Base-by-base conservation (phyloP, 2,329 filamentous ascomycete genomes). In the Lecanicillium sp. region DNA sequence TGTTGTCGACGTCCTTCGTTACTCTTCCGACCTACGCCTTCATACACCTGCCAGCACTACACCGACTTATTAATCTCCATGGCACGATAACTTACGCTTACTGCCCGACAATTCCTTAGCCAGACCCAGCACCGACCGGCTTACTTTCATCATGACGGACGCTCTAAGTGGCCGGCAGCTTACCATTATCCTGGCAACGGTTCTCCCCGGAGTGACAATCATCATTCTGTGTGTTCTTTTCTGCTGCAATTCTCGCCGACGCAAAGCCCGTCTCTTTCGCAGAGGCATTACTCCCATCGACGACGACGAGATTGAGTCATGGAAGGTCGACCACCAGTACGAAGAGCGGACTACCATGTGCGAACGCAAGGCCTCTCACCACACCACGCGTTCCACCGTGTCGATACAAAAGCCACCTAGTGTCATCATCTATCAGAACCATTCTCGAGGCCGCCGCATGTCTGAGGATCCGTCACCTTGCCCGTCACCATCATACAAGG, bases 291-390 rank as follows among this genome's bases (percentile, higher is more conserved):
- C 75, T 0, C 77, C 78, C 11, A 79, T 81, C 43, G 69, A 73
- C 45, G 78, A 81, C 48, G 76, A 80, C 43, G 78, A 81, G 53
- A 81, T 81, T 42, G 74, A 74, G 47, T 77, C 74, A 4, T 81
- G 78, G 78, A 78, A 74, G 50, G 22, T 25, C 11, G 22, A 25
- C 22, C 22, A 11, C 22, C 7, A 25, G 6, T 6, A 7, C 11
- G 22, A 25, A 25, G 22, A 6, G 22, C 22, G 22, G 7, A 6
- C 22, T 7, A 6, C 22, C 6, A 25, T 25, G 22, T 11, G 11
- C 22, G 47, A 52, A 29, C 53, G 61, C 47, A 58, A 62, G 51
- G 47, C 49, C 11, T 40, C 36, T 12, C 36, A 47, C 17, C 43
- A 29, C 8, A 38, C 29, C 19, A 38, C 35, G 2, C 35, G 43